phyloP scores from a whole-genome alignment of 371 early-diverging fungal genomes.

The Fennellomyces sp. region DNA sequence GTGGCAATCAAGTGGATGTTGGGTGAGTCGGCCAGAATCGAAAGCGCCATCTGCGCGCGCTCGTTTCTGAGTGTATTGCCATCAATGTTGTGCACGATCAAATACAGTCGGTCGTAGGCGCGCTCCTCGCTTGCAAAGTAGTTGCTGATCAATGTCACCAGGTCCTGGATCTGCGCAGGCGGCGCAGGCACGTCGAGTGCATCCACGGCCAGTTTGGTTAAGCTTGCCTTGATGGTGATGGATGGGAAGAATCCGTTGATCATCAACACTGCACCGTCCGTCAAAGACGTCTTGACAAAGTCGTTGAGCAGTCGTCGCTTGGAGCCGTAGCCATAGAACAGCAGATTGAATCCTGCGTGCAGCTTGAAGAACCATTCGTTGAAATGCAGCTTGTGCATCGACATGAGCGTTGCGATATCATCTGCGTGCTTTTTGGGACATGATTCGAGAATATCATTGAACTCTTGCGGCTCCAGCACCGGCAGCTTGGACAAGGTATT shows the following conservation, averaged over 20 bases:
- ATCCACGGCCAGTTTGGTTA: constrained; percentile 60
- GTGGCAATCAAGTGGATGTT: constrained; percentile 83
- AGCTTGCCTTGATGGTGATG: constrained; percentile 72
- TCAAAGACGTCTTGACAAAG: constrained; percentile 64
- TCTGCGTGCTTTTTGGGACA: constrained; percentile 61
- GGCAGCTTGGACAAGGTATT: constrained; percentile 82
- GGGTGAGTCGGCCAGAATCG: constrained; percentile 67
- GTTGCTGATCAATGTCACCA: constrained; percentile 60
- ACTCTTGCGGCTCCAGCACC: constrained; percentile 67
- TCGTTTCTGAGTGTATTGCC: constrained; percentile 81
- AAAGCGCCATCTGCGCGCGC: constrained; percentile 65
- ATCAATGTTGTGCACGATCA: constrained; percentile 92
- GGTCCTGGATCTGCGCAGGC: constrained; percentile 62
- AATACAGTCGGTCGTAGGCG: constrained; percentile 56
- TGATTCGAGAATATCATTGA: constrained; percentile 47
- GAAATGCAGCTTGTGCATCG: constrained; percentile 68
- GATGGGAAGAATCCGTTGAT: constrained; percentile 87
- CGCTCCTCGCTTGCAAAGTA: constrained; percentile 62
- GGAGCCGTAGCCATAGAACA: constrained; percentile 91
- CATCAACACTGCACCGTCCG: constrained; percentile 70
- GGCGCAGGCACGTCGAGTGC: constrained; percentile 45
- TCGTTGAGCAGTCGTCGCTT: constrained; percentile 76
- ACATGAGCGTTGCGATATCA: constrained; percentile 56
- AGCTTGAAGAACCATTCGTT: constrained; percentile 88
- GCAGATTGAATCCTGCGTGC: constrained; percentile 72